Conservation (phyloP, 106 monocot genomes). For the Allium fistulosum region DNA sequence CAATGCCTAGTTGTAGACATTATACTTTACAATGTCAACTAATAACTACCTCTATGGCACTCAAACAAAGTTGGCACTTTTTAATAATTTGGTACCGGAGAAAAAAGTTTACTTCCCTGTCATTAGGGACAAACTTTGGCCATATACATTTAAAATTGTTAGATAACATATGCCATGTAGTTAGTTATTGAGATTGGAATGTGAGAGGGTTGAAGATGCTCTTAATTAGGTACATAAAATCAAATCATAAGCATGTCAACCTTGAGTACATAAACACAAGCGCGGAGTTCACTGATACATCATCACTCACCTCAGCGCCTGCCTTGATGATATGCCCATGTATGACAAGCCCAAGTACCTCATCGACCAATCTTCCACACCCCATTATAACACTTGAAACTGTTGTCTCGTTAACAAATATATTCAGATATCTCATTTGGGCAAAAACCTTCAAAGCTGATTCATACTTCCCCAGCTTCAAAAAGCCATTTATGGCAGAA, state of each 20-base stretch:
- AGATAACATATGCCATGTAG: no score
- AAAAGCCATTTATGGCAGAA: slow-evolving; percentile 6
- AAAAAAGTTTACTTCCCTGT: no score
- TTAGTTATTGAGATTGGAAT: no score
- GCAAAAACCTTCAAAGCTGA: slow-evolving; percentile 6
- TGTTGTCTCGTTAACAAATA: slow-evolving; percentile 2
- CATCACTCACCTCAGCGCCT: not conserved
- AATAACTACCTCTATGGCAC: no score
- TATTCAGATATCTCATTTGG: not conserved
- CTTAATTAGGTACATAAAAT: not conserved
- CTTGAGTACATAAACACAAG: slow-evolving; percentile 21
- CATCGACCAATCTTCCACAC: slow-evolving; percentile 3
- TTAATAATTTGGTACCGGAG: no score
- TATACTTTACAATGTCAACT: no score
- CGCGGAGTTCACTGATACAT: slow-evolving; percentile 23
- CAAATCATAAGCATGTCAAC: not conserved
- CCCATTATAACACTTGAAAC: slow-evolving; percentile 8
- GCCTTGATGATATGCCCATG: slow-evolving; percentile 12
- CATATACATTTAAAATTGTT: no score
- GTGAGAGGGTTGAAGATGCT: no score
- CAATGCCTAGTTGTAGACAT: not conserved
- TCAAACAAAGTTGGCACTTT: no score
- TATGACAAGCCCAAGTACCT: slow-evolving; percentile 2
- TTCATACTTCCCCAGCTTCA: slow-evolving; percentile 7
- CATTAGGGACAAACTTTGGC: no score